phyloP scores from a whole-genome alignment of 805 yeast species.

The Barnettozyma californica region DNA sequence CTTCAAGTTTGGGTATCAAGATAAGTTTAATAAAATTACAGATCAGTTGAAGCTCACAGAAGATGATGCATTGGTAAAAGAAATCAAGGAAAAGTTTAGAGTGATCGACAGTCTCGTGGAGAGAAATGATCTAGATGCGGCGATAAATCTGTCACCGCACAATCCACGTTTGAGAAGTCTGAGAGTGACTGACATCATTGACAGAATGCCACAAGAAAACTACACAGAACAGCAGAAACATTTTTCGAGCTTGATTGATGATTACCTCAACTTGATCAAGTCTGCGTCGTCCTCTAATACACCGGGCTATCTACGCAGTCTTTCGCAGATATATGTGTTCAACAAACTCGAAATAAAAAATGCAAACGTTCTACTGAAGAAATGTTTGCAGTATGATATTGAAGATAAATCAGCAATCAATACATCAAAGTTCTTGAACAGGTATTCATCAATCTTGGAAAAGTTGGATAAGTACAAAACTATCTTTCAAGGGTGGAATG shows the following conservation, averaged over 20 bases:
- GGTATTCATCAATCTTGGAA: conserved; percentile 29
- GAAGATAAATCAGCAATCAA: conserved; percentile 58
- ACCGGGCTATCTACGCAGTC: conserved; percentile 24
- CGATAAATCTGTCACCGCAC: conserved; percentile 39
- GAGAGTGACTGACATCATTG: conserved; percentile 29
- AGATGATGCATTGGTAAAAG: conserved; percentile 14
- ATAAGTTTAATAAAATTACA: conserved; percentile 23
- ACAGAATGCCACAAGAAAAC: conserved; percentile 9
- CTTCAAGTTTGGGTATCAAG: conserved; percentile 47
- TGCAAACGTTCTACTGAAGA: conserved; percentile 37
- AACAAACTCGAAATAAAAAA: conserved; percentile 47
- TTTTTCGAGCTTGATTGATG: conserved; percentile 21
- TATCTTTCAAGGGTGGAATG: conserved; percentile 37
- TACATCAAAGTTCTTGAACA: conserved; percentile 47
- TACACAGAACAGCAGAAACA: conserved; percentile 11
- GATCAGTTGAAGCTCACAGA: background rate
- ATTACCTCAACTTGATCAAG: conserved; percentile 23
- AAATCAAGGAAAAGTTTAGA: conserved; percentile 17
- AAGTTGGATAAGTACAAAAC: conserved; percentile 37
- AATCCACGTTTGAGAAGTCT: conserved; percentile 30
- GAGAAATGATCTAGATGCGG: conserved; percentile 28
- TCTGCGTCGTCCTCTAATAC: conserved; percentile 22
- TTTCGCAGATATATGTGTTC: conserved; percentile 40
- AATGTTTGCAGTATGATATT: conserved; percentile 74
- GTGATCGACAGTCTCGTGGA: conserved; percentile 17